Evolutionary conservation across 2,329 filamentous ascomycete genomes (phyloP), one percentile per base, ranked within the genome.

Genomic region (Penicillium sp.): DNA sequence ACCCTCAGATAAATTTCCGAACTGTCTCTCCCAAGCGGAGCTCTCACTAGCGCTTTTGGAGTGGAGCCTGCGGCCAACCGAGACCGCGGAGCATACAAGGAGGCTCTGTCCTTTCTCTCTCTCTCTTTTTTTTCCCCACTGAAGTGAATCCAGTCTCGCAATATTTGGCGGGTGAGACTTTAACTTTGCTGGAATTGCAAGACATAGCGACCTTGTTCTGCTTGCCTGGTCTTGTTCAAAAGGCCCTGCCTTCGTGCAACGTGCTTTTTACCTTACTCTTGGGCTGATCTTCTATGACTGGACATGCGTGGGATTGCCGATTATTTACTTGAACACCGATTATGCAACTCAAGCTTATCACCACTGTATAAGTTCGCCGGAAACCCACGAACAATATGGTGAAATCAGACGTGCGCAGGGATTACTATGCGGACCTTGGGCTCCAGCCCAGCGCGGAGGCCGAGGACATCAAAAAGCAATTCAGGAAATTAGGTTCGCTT

Each of bases 341-440:
- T 55, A 61, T 62, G 64, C 59, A 29, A 56, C 38, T 57, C 60
- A 45, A 55, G 4, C 37, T 16, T 26, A 31, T 37, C 29, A 52
- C 54, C 44, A 52, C 46, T 55, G 26, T 48, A 57, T 61, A 56
- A 59, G 49, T 26, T 49, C 14, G 51, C 52, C 45, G 42, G 29
- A 47, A 48, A 16, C 50, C 51, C 37, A 38, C 51, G 50, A 65
- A 69, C 77, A 81, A 64, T 65, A 90, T 90, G 87, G 85, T 84
- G 66, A 88, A 88, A 75, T 78, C 81, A 64, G 87, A 90, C 70
- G 79, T 82, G 61, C 82, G 81, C 65, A 84, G 85, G 66, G 89
- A 95, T 75, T 94, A 94, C 75, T 96, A 96, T 76, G 88, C 86
- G 59, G 91, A 95, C 76, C 81, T 96, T 53, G 89, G 90, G 61